Percentiles rank a stretch among this genome's conserved stretches.
Conservation (phyloP, 2,329 filamentous ascomycete species). For the Colletotrichum sp. region DNA sequence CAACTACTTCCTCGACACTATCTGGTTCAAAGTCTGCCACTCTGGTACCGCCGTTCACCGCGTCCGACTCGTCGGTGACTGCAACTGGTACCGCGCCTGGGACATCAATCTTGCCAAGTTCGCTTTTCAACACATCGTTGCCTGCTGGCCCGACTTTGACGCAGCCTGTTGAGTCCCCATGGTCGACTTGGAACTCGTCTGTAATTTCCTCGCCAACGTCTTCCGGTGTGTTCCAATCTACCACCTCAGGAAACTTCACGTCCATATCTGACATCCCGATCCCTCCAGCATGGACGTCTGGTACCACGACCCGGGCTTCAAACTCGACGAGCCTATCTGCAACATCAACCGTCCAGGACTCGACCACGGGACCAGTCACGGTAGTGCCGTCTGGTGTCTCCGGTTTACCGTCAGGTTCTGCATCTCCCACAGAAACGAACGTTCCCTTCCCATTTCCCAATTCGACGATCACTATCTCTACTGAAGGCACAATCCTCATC, state of each 20-base stretch:
- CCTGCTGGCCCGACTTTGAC: neutral
- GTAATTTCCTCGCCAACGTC: neutral
- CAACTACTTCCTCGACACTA: neutral
- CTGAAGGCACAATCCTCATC: neutral
- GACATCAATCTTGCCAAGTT: neutral
- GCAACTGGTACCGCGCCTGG: neutral
- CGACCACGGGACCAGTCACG: neutral
- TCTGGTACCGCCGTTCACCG: neutral
- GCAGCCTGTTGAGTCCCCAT: neutral
- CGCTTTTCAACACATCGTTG: neutral
- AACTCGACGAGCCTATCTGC: neutral
- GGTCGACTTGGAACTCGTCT: conserved; percentile 4
- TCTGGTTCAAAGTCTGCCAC: neutral
- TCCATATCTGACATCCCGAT: neutral
- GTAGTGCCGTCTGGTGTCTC: neutral
- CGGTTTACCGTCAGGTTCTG: neutral
- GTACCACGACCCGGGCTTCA: neutral
- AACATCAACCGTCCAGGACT: neutral
- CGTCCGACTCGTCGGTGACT: neutral
- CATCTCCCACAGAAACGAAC: neutral
- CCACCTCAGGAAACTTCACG: neutral
- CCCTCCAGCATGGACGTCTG: neutral
- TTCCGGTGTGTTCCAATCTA: neutral
- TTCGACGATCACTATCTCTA: neutral
- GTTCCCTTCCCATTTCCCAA: neutral